Conservation (phyloP, 2,329 filamentous ascomycete genomes). For the Ophiocordyceps camponoti-rufipedis region DNA sequence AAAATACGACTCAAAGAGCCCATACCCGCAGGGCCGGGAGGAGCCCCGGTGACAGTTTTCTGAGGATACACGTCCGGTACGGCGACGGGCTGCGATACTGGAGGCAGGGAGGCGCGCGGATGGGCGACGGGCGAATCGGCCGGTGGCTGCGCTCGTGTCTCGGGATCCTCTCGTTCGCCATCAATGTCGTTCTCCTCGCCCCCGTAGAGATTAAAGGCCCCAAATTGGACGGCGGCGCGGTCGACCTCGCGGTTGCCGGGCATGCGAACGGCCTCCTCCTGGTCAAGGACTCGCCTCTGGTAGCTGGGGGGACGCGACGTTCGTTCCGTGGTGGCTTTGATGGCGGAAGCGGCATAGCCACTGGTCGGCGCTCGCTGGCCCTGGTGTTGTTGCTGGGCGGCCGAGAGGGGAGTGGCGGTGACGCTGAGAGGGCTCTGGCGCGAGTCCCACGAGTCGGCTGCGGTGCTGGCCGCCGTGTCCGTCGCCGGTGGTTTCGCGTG, state of each 20-base stretch:
- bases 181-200: slow-evolving; percentile 71
- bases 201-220: slow-evolving; percentile 79
- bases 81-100: slow-evolving; percentile 36
- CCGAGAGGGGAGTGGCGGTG: slow-evolving; percentile 47
- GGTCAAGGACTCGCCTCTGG: slow-evolving; percentile 75
- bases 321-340: slow-evolving; percentile 53
- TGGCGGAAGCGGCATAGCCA: slow-evolving; percentile 62
- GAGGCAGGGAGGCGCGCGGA: slow-evolving; percentile 74
- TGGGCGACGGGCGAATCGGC: slow-evolving; percentile 79
- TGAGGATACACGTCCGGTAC: slow-evolving; percentile 38
- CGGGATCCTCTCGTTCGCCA: slow-evolving; percentile 83
- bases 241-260: slow-evolving; percentile 92
- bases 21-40: slow-evolving; percentile 17
- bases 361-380: slow-evolving; percentile 34
- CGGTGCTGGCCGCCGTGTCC: slow-evolving; percentile 73
- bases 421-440: slow-evolving; percentile 39
- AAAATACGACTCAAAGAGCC: slow-evolving; percentile 3
- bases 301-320: slow-evolving; percentile 57
- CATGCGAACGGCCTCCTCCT: slow-evolving; percentile 97
- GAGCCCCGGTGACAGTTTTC: slow-evolving; percentile 31
- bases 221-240: slow-evolving; percentile 84
- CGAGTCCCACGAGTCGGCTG: slow-evolving; percentile 70
- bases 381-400: slow-evolving; percentile 42
- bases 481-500: slow-evolving; percentile 59
- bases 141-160: slow-evolving; percentile 83